These are phyloP conservation scores for Lentinula aciculospora DNA, from an alignment of 768 basidiomycete genomes.

Conservation along the genomic window DNA sequence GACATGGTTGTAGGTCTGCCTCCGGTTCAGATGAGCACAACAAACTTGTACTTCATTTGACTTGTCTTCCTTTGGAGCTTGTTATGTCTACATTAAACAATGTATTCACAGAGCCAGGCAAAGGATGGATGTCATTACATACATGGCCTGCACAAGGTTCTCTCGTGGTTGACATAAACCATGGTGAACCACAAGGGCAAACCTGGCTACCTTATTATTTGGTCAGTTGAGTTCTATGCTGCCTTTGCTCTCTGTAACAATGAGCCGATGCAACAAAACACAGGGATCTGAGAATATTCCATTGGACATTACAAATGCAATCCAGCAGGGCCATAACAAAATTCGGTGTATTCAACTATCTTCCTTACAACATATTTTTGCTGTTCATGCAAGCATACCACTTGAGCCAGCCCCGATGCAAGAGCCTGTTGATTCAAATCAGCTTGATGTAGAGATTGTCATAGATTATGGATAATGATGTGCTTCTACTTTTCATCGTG, in stretches of 20 bases:
- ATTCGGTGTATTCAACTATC: slow-evolving; percentile 47
- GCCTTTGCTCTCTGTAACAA: neutral
- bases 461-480: neutral
- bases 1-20: neutral
- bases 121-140: slow-evolving; percentile 13
- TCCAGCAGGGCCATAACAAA: slow-evolving; percentile 39
- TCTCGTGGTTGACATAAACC: slow-evolving; percentile 42
- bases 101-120: slow-evolving; percentile 4
- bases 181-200: slow-evolving; percentile 21
- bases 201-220: slow-evolving; percentile 39
- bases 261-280: neutral
- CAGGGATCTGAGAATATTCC: slow-evolving; percentile 21
- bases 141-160: slow-evolving; percentile 41
- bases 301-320: slow-evolving; percentile 34
- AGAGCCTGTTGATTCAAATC: too few relatives aligned
- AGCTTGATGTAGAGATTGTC: neutral
- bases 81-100: slow-evolving; percentile 1
- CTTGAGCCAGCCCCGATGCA: neutral
- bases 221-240: slow-evolving; percentile 23
- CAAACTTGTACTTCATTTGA: slow-evolving; percentile 25
- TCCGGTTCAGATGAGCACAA: neutral
- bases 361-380: slow-evolving; percentile 12
- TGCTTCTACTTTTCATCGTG: neutral
- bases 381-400: slow-evolving; percentile 3
- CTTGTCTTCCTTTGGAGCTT: slow-evolving; percentile 24